phyloP scores from a whole-genome alignment of 148 eudicot species.

The Polygonum maritimum region DNA sequence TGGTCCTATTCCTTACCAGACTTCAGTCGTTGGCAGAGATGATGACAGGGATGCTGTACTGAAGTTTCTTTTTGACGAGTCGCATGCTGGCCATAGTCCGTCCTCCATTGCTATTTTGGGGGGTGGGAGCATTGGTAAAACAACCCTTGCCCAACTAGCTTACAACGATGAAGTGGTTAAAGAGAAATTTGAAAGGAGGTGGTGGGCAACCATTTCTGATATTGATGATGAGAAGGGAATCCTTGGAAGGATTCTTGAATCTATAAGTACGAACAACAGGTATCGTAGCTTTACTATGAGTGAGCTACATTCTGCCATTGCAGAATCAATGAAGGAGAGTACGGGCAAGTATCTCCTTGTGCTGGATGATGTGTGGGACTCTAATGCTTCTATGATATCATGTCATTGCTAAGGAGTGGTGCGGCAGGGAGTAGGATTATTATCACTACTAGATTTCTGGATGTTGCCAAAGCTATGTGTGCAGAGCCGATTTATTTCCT shows the following conservation, averaged over 20 bases:
- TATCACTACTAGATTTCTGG: neutral
- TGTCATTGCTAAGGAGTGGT: neutral
- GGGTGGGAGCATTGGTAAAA: conserved; percentile 20
- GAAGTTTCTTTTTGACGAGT: too few relatives aligned
- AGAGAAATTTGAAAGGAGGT: neutral
- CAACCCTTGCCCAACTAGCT: neutral
- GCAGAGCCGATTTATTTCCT: neutral
- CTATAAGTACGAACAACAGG: too few relatives aligned
- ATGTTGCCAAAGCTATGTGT: neutral
- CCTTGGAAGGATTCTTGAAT: too few relatives aligned
- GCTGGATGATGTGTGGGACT: conserved; percentile 11
- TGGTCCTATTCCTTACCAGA: too few relatives aligned
- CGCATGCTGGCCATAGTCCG: too few relatives aligned
- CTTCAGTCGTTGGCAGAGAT: too few relatives aligned
- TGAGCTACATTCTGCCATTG: too few relatives aligned
- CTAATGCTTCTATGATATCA: neutral
- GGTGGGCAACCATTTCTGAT: conserved; percentile 18
- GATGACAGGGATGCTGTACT: too few relatives aligned
- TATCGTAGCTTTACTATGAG: too few relatives aligned
- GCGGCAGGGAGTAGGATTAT: neutral
- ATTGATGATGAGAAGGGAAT: neutral
- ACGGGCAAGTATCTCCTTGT: neutral
- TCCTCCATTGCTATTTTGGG: too few relatives aligned
- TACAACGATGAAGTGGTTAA: conserved; percentile 8
- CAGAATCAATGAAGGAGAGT: too few relatives aligned